Percentiles rank a stretch among this genome's conserved stretches.
These are phyloP conservation scores for Silene latifolia DNA, from an alignment of 148 eudicot species.

Conservation along the genomic window DNA sequence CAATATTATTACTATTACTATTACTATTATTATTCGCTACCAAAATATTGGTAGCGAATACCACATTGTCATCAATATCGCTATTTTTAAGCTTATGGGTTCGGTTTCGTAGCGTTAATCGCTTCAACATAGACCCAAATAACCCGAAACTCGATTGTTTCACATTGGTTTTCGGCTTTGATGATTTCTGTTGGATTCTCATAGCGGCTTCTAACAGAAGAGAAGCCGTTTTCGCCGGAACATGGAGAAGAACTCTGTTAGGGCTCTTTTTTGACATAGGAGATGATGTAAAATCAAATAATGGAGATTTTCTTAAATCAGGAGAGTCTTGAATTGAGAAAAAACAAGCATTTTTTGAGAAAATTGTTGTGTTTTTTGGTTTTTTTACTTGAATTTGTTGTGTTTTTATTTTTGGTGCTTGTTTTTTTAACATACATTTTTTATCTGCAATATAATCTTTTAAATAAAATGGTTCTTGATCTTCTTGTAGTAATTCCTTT, in stretches of 20 bases:
- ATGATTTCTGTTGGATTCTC: slow-evolving; percentile 44
- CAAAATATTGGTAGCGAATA: background rate
- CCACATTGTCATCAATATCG: slow-evolving; percentile 5
- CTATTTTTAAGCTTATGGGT: slow-evolving; percentile 17
- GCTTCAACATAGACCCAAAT: slow-evolving; percentile 54
- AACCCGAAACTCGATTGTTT: slow-evolving; percentile 40
- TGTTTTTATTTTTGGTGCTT: slow-evolving; percentile 17
- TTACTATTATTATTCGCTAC: background rate
- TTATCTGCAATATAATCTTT: slow-evolving; percentile 50
- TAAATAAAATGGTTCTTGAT: slow-evolving; percentile 81
- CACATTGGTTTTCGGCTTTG: slow-evolving; percentile 37
- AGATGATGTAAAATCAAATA: slow-evolving; percentile 29
- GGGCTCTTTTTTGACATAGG: slow-evolving; percentile 30
- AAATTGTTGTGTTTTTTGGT: slow-evolving; percentile 31
- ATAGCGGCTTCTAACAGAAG: slow-evolving; percentile 69
- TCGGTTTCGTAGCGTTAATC: slow-evolving; percentile 34
- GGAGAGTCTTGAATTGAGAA: slow-evolving; percentile 58
- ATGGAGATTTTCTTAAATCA: slow-evolving; percentile 55
- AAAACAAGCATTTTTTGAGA: slow-evolving; percentile 64
- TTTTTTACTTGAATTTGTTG: slow-evolving; percentile 30
- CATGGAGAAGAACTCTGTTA: slow-evolving; percentile 48
- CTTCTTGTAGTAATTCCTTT: slow-evolving; percentile 68
- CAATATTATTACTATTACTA: background rate
- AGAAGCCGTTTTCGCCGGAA: slow-evolving; percentile 69
- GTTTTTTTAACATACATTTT: slow-evolving; percentile 37